Conservation (phyloP, 768 basidiomycete genomes). For the Serendipita vermifera region DNA sequence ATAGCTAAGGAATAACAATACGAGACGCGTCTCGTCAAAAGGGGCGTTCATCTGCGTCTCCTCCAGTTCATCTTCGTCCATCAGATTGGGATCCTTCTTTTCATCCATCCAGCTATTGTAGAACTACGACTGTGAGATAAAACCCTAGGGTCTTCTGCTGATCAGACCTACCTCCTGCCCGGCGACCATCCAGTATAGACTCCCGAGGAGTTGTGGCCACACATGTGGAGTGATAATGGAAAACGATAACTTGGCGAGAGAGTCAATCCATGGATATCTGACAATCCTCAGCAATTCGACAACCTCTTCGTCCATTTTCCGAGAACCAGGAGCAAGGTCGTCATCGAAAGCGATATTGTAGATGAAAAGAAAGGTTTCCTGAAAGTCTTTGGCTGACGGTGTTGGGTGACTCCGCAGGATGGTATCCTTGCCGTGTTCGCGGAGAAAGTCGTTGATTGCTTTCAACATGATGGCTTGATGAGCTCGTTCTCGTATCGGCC, state of each 20-base stretch:
- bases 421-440: constrained; percentile 43
- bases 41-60: not conserved
- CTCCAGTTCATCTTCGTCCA: constrained; percentile 12
- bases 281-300: constrained; percentile 58
- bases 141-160: constrained; percentile 27
- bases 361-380: constrained; percentile 71
- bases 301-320: constrained; percentile 71
- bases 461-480: constrained; percentile 39
- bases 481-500: constrained; percentile 27
- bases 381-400: constrained; percentile 79
- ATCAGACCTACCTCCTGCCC: constrained; percentile 56
- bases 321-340: constrained; percentile 36
- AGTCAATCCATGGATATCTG: constrained; percentile 67
- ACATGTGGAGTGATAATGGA: constrained; percentile 78
- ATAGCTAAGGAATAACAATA: not conserved
- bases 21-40: constrained; percentile 13
- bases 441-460: constrained; percentile 61
- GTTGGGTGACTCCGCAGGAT: constrained; percentile 53
- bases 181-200: constrained; percentile 86
- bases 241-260: constrained; percentile 75
- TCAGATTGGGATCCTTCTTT: constrained; percentile 27
- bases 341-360: constrained; percentile 55
- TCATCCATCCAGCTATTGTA: constrained; percentile 6
- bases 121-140: not conserved
- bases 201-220: constrained; percentile 83